phyloP scores from a whole-genome alignment of 495 filamentous ascomycete species.

The Cercophora sp. region DNA sequence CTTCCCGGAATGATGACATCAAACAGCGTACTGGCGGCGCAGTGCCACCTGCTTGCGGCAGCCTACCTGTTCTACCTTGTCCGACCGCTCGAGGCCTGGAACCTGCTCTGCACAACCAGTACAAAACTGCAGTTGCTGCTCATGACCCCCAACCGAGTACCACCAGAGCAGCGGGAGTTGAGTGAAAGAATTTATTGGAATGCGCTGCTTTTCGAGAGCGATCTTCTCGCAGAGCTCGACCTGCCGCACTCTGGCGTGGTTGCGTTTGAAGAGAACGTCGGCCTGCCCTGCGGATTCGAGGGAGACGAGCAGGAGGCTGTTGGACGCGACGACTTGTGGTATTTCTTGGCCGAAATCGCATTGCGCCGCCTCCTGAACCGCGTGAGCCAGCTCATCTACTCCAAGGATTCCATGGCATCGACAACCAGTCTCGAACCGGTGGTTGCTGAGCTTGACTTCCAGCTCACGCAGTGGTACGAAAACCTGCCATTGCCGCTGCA shows the following conservation, averaged over 20 bases:
- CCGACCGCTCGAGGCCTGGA: slow-evolving; percentile 78
- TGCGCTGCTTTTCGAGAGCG: slow-evolving; percentile 73
- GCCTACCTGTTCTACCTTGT: slow-evolving; percentile 82
- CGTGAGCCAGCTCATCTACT: slow-evolving; percentile 77
- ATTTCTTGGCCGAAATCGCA: slow-evolving; percentile 78
- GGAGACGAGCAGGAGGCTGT: slow-evolving; percentile 59
- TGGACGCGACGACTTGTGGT: slow-evolving; percentile 75
- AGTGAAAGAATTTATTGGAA: slow-evolving; percentile 82
- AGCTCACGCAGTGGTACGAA: slow-evolving; percentile 81
- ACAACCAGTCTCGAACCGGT: slow-evolving; percentile 69
- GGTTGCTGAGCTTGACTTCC: slow-evolving; percentile 74
- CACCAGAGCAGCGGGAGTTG: slow-evolving; percentile 63
- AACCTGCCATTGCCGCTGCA: slow-evolving; percentile 67
- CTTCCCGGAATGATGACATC: slow-evolving; percentile 74
- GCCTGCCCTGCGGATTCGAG: slow-evolving; percentile 72
- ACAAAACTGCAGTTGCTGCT: slow-evolving; percentile 76
- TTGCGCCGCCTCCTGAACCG: slow-evolving; percentile 71
- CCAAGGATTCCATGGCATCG: slow-evolving; percentile 64
- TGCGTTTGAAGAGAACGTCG: slow-evolving; percentile 75
- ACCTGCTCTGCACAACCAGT: slow-evolving; percentile 69
- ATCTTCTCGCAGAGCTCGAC: slow-evolving; percentile 75
- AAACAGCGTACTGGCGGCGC: slow-evolving; percentile 68
- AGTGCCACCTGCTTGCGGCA: slow-evolving; percentile 73
- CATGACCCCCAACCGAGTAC: slow-evolving; percentile 64
- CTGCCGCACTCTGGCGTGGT: slow-evolving; percentile 78